phyloP scores from a whole-genome alignment of 371 early-diverging fungal genomes.

The Parasitella parasitica region DNA sequence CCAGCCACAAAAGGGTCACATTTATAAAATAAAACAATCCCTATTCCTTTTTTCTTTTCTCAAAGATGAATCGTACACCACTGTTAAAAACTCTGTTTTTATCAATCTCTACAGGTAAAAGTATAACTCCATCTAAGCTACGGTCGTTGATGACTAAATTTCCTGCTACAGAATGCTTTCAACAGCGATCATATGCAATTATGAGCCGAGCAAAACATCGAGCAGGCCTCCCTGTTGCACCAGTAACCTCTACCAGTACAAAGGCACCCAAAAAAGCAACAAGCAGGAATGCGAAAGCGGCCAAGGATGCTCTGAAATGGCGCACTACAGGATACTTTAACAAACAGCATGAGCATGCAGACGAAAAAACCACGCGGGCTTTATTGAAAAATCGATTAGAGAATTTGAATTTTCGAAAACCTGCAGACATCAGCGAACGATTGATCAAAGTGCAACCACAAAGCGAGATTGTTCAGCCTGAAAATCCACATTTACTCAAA shows the following conservation, averaged over 20 bases:
- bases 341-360: not conserved
- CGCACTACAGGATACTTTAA: not conserved
- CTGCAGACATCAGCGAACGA: slow-evolving; percentile 29
- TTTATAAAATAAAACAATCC: no score
- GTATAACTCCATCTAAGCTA: no score
- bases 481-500: slow-evolving; percentile 59
- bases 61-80: no score
- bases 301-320: not conserved
- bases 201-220: slow-evolving; percentile 28
- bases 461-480: slow-evolving; percentile 57
- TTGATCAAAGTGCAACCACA: slow-evolving; percentile 36
- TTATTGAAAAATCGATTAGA: not conserved
- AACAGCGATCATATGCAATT: slow-evolving; percentile 25
- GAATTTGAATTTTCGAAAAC: slow-evolving; percentile 11
- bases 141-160: not conserved
- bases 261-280: not conserved
- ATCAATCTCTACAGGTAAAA: no score
- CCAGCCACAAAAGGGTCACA: no score
- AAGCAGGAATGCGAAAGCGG: not conserved
- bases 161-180: not conserved
- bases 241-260: not conserved
- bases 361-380: not conserved
- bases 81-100: no score
- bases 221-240: slow-evolving; percentile 20
- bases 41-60: no score